phyloP scores from a whole-genome alignment of 257 asterid genomes.

The Gynochthodes officinalis region DNA sequence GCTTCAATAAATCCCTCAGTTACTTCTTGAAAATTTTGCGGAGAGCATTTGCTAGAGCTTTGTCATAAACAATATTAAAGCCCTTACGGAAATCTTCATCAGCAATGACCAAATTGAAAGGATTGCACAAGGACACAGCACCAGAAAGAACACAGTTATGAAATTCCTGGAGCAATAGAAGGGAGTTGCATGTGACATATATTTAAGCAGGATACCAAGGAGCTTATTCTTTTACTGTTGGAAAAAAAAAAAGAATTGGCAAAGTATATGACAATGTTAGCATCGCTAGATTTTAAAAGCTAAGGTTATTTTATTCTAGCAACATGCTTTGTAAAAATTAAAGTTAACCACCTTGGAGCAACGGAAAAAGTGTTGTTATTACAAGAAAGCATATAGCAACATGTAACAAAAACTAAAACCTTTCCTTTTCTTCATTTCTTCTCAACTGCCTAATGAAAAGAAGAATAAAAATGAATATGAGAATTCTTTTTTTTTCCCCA shows the following conservation, averaged over 20 bases:
- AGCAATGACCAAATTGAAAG: constrained; percentile 84
- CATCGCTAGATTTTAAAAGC: no score
- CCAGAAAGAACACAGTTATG: constrained; percentile 83
- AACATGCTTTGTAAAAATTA: no score
- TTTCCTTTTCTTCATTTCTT: no score
- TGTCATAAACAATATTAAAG: constrained; percentile 85
- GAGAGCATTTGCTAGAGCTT: constrained; percentile 77
- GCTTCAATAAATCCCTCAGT: constrained; percentile 15
- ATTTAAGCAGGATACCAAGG: background rate
- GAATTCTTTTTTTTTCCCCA: background rate
- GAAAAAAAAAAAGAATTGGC: background rate
- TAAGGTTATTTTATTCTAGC: no score
- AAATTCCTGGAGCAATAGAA: constrained; percentile 59
- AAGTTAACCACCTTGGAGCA: no score
- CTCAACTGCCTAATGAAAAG: background rate
- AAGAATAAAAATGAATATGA: background rate
- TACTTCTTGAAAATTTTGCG: constrained; percentile 78
- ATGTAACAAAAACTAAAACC: no score
- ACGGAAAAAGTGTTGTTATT: no score
- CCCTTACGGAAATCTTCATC: constrained; percentile 97
- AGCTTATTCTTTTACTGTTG: background rate
- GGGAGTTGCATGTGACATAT: background rate
- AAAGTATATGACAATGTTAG: no score
- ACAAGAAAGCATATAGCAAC: no score
- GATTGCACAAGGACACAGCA: constrained; percentile 92